Conservation (phyloP, 2,329 filamentous ascomycete species). For the Colletotrichum falcatum region DNA sequence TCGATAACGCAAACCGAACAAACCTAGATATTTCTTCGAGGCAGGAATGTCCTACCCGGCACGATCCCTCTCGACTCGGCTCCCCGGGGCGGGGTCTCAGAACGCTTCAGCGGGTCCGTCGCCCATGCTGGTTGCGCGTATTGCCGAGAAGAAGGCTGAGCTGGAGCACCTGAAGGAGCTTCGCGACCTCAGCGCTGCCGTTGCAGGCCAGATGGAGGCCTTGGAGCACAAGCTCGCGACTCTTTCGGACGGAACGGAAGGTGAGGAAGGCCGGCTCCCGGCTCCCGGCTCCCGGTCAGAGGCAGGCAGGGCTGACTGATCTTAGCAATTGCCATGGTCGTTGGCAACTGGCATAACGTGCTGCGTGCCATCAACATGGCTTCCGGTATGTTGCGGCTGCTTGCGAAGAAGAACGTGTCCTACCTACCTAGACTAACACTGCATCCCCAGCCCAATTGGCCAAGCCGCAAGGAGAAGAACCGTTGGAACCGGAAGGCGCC, state of each 20-base stretch:
- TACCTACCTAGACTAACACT: slow-evolving; percentile 23
- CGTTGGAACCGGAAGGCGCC: slow-evolving; percentile 46
- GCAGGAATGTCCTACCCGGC: slow-evolving; percentile 67
- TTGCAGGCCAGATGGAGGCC: slow-evolving; percentile 85
- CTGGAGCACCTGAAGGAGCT: slow-evolving; percentile 83
- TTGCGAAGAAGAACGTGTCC: not conserved
- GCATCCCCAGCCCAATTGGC: slow-evolving; percentile 73
- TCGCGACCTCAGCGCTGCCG: slow-evolving; percentile 80
- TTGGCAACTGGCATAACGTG: slow-evolving; percentile 91
- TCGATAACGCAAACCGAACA: not conserved
- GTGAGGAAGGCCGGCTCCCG: slow-evolving; percentile 52
- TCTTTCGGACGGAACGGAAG: slow-evolving; percentile 84
- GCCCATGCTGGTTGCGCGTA: slow-evolving; percentile 77
- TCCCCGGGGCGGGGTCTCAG: slow-evolving; percentile 71
- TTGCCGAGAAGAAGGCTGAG: slow-evolving; percentile 88
- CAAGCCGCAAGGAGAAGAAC: slow-evolving; percentile 62
- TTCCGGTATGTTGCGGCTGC: slow-evolving; percentile 68
- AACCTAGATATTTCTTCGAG: not conserved
- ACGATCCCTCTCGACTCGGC: slow-evolving; percentile 71
- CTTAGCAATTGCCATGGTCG: slow-evolving; percentile 82
- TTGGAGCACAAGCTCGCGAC: slow-evolving; percentile 83
- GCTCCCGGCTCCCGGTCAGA: not conserved
- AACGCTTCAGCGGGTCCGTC: slow-evolving; percentile 69
- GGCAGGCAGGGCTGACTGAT: not conserved
- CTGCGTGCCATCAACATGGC: slow-evolving; percentile 88